Evolutionary conservation across 495 filamentous ascomycete species (phyloP), one percentile per base, ranked within the genome.

Genomic region (Talaromyces nanjingensis): DNA sequence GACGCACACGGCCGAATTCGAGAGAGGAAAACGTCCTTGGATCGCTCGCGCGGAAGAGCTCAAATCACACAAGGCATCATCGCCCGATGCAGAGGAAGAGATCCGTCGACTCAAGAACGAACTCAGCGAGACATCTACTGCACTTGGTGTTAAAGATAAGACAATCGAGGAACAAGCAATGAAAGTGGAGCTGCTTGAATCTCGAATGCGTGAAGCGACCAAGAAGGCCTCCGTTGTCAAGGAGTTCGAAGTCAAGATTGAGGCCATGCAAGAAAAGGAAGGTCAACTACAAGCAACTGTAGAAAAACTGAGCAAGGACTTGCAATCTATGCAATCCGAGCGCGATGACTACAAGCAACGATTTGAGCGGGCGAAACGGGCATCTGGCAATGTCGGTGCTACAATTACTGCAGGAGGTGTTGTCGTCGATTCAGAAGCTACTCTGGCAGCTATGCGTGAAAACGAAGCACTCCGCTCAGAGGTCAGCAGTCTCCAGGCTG

Each of bases 71-170:
- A 93, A 91, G 73, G 86, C 83, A 2, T 82, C 88, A n/a, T 86
- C 89, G 2, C 79, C 89, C 8, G 91, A 96, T 66, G 87, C 87
- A 7, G 92, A 97, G 68, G 85, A 91, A 64, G 88, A 93, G 68
- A 83, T 92, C 52, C 85, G 84, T 11, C 84, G 85, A 18, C 76
- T 96, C 37, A 89, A 87, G 68, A 89, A 91, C 52, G 88, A 93
- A 62, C 87, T 79, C 71, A 85, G 89, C 85, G 69, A 87, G 68
- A 72, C 78, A 22, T 74, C 77, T 11, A 70, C 83, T 79, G 67
- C 86, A 86, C 67, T 91, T 9, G 84, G 86, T 3, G 89, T 96
- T 65, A 96, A 96, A 73, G 93, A 96, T 69, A 94, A 97, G 74
- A 90, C 91, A 5, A 87, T 98, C 53, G 93, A 97, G 82, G 85